Conservation (phyloP, 2,329 filamentous ascomycete species). For the Calonectria henricotiae region DNA sequence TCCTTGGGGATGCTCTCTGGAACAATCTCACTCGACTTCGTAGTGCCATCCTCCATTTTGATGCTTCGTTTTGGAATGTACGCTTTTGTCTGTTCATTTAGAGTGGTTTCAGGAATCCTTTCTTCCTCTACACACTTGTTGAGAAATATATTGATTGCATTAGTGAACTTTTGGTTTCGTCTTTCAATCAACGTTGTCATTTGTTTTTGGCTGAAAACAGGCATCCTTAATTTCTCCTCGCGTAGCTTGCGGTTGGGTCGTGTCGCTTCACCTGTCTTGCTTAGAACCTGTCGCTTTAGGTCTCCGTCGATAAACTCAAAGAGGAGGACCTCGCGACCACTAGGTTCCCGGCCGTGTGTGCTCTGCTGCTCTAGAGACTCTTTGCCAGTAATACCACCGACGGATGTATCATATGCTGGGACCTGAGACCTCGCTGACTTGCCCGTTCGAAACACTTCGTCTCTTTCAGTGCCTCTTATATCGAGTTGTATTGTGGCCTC, state of each 20-base stretch:
- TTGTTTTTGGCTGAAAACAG: slow-evolving; percentile 92
- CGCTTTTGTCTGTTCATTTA: slow-evolving; percentile 72
- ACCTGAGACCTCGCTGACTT: slow-evolving; percentile 67
- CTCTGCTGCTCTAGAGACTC: slow-evolving; percentile 59
- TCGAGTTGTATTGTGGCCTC: slow-evolving; percentile 88
- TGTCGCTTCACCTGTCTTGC: slow-evolving; percentile 80
- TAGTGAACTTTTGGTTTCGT: slow-evolving; percentile 86
- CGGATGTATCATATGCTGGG: slow-evolving; percentile 70
- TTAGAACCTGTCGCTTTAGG: slow-evolving; percentile 83
- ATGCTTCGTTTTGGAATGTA: slow-evolving; percentile 76
- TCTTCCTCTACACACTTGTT: slow-evolving; percentile 78
- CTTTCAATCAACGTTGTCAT: slow-evolving; percentile 92
- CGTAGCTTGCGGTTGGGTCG: slow-evolving; percentile 79
- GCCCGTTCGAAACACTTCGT: slow-evolving; percentile 73
- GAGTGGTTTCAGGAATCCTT: slow-evolving; percentile 77
- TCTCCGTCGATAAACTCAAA: slow-evolving; percentile 97
- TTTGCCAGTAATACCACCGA: slow-evolving; percentile 70
- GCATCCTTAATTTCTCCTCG: slow-evolving; percentile 90
- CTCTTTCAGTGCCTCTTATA: slow-evolving; percentile 77
- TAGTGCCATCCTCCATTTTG: slow-evolving; percentile 54
- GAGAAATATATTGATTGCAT: slow-evolving; percentile 84
- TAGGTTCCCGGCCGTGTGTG: slow-evolving; percentile 42
- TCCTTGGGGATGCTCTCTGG: slow-evolving; percentile 85
- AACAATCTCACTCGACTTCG: slow-evolving; percentile 63
- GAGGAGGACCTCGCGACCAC: slow-evolving; percentile 80